phyloP scores from a whole-genome alignment of 257 asterid species.

The Prunella vulgaris region DNA sequence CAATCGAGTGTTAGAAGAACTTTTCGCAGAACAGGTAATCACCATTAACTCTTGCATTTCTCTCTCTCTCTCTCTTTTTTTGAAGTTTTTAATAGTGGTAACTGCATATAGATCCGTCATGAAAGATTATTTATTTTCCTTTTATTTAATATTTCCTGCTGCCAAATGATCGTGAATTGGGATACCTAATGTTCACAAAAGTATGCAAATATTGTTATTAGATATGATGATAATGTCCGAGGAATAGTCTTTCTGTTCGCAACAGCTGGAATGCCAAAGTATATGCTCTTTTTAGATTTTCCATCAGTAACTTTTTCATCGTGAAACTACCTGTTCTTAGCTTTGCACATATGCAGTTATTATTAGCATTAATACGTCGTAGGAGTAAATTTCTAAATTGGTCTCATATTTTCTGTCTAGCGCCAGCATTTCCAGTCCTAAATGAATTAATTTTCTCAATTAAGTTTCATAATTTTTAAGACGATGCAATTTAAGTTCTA shows the following conservation, averaged over 20 bases:
- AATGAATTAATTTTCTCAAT: too few species aligned
- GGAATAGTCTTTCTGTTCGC: not conserved
- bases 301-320: not conserved
- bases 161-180: not conserved
- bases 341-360: not conserved
- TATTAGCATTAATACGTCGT: too few species aligned
- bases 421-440: too few species aligned
- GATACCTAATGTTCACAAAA: not conserved
- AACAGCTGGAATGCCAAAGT: not conserved
- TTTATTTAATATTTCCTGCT: not conserved
- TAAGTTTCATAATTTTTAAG: too few species aligned
- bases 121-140: not conserved
- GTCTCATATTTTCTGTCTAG: too few species aligned
- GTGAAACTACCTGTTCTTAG: not conserved
- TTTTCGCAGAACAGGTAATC: slow-evolving; percentile 89
- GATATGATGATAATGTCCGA: not conserved
- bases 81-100: not conserved
- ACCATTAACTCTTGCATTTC: slow-evolving; percentile 2
- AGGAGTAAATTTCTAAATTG: too few species aligned
- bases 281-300: not conserved
- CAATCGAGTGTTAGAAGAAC: slow-evolving; percentile 90
- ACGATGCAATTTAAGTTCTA: too few species aligned
- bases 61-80: not conserved
- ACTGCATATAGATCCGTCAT: not conserved
- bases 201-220: not conserved